These are phyloP conservation scores for Xerocomus potaroensis DNA, from an alignment of 768 basidiomycete species.

Conservation along the genomic window DNA sequence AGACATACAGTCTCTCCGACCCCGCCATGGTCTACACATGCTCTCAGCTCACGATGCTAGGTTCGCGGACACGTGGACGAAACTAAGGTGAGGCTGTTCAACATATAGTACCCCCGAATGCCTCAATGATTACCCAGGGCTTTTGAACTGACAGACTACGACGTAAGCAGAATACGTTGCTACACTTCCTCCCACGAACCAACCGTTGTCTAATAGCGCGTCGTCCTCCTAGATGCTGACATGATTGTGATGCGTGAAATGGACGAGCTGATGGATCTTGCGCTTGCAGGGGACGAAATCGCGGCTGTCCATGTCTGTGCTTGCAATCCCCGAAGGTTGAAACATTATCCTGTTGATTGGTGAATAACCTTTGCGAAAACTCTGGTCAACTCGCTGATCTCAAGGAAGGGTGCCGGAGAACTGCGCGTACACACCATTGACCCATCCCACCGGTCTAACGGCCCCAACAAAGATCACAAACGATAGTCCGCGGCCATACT, in stretches of 20 bases:
- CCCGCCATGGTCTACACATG: slow-evolving; percentile 38
- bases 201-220: slow-evolving; percentile 43
- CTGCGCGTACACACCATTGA: slow-evolving; percentile 68
- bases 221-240: slow-evolving; percentile 83
- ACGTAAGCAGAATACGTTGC: slow-evolving; percentile 38
- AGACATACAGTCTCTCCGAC: slow-evolving; percentile 58
- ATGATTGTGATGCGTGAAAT: slow-evolving; percentile 83
- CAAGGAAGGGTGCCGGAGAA: slow-evolving; percentile 80
- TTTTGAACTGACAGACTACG: slow-evolving; percentile 66
- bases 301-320: slow-evolving; percentile 89
- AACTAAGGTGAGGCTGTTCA: slow-evolving; percentile 39
- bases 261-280: slow-evolving; percentile 63
- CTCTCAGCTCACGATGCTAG: slow-evolving; percentile 40
- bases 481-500: slow-evolving; percentile 64
- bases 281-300: slow-evolving; percentile 64
- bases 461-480: slow-evolving; percentile 40
- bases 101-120: slow-evolving; percentile 20
- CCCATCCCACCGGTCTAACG: slow-evolving; percentile 42
- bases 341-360: slow-evolving; percentile 92
- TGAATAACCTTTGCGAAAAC: slow-evolving; percentile 21
- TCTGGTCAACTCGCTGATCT: not conserved
- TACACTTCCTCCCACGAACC: not conserved
- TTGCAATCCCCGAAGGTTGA: slow-evolving; percentile 83
- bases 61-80: slow-evolving; percentile 65
- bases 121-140: slow-evolving; percentile 29